Conservation (phyloP, 176 grass and related monocot genomes). For the Zoysia japonica region DNA sequence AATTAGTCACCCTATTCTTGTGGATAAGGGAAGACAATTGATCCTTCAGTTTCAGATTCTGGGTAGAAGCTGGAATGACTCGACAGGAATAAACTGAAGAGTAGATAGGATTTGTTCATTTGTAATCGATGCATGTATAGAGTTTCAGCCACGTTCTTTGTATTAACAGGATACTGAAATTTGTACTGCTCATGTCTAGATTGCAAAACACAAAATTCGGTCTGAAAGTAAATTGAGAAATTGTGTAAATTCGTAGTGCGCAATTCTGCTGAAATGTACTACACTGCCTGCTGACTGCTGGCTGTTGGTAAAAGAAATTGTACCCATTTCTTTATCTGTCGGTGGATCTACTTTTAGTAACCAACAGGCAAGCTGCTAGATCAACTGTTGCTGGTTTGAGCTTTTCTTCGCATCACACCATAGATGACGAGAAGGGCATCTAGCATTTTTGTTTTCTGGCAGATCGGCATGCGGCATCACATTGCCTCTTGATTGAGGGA, state of each 20-base stretch:
- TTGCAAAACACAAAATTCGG: slow-evolving; percentile 4
- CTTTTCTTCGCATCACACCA: neutral
- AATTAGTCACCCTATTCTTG: neutral
- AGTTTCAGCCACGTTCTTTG: slow-evolving; percentile 35
- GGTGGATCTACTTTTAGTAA: slow-evolving; percentile 37
- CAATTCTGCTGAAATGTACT: neutral
- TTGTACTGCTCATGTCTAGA: slow-evolving; percentile 23
- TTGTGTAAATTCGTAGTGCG: neutral
- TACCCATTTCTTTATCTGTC: slow-evolving; percentile 5
- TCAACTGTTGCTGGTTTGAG: slow-evolving; percentile 16
- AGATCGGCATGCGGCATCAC: neutral
- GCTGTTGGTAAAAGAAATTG: neutral
- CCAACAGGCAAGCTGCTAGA: neutral
- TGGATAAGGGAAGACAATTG: neutral
- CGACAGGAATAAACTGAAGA: slow-evolving; percentile 30
- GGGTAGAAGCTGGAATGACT: slow-evolving; percentile 1
- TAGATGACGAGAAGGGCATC: slow-evolving; percentile 7
- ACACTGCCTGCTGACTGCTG: neutral
- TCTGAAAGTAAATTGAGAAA: neutral
- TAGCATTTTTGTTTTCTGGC: slow-evolving; percentile 16
- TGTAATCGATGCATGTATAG: slow-evolving; percentile 32
- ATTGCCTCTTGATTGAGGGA: too few relatives aligned
- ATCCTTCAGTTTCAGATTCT: slow-evolving; percentile 13
- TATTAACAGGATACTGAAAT: slow-evolving; percentile 23
- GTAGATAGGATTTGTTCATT: slow-evolving; percentile 35